Base-by-base conservation (phyloP, 306 rosid species). In the Cucurbita ficifolia region DNA sequence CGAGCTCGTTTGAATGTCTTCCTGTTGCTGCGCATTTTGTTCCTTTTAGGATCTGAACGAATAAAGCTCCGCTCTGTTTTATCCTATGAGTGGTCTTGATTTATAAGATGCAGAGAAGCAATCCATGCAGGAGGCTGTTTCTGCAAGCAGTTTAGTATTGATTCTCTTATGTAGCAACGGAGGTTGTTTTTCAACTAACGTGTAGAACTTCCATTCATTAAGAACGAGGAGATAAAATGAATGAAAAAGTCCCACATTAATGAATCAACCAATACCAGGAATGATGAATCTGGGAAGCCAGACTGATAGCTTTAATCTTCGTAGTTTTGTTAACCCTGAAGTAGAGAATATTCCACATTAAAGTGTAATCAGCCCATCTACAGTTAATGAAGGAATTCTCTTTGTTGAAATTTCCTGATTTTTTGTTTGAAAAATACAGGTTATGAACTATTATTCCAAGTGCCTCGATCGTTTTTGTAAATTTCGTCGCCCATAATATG, bases 1-100 rank as follows among this genome's bases (percentile, higher is more conserved):
- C 72, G 2, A 13, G 43, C 55, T 46, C 7, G 38, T 48, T 68
- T 45, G 72, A 67, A 43, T 67, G 11, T 42, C 53, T 43, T 67
- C 72, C 7, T 53, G 33, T 22, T 43, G 10, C 18, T 67, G 52
- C 18, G n/a, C 18, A 45, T 67, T 67, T 69, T 57, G 0, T 16
- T 69, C 42, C 13, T 14, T 69, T 69, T 49, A 70, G 59, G 74
- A 70, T 70, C 59, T 50, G 74, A 17, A 70, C 16, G 59, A 16
- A 50, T 35, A 38, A 13, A 16, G 19, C 33, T 69, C 16, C 24
- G 58, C 29, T 68, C 74, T 49, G 24, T 70, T 35, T 65, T 70
- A 29, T 33, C 18, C 74, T 17, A 1, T 4, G 74, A 33, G 21
- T 1, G 29, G 45, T 16, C 9, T 70, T 14, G 45, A 69, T 49